These are phyloP conservation scores for Pseudogymnoascus sp. DNA, from an alignment of 2,329 filamentous ascomycete genomes.

Conservation along the genomic window DNA sequence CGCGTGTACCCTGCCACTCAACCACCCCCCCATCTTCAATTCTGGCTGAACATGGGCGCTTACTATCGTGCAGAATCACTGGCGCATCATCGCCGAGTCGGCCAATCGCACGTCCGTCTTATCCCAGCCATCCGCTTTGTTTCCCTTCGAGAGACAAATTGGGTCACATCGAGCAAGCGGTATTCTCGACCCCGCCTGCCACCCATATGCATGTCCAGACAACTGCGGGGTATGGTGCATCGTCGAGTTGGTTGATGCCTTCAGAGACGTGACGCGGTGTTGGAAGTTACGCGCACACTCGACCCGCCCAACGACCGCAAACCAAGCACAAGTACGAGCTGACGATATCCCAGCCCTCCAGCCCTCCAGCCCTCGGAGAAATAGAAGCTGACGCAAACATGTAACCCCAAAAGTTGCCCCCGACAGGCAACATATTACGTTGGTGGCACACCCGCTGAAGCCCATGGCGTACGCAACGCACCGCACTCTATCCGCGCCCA, in stretches of 20 bases:
- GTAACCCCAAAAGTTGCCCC: not conserved
- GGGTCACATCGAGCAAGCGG: not conserved
- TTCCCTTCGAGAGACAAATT: not conserved
- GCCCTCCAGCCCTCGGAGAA: constrained; percentile 1
- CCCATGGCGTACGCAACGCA: not conserved
- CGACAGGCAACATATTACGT: not conserved
- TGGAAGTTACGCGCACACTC: not conserved
- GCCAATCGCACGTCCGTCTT: not conserved
- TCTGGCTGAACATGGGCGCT: constrained; percentile 2
- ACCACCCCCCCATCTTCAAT: not conserved
- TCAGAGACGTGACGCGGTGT: not conserved
- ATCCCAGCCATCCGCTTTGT: constrained; percentile 5
- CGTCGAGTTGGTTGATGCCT: not conserved
- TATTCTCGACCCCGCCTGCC: not conserved
- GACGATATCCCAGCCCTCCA: not conserved
- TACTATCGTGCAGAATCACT: not conserved
- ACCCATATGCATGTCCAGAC: not conserved
- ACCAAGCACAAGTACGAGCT: not conserved
- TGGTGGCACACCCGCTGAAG: not conserved
- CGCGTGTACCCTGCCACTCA: constrained; percentile 2
- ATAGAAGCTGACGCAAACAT: not conserved
- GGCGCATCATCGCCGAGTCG: not conserved
- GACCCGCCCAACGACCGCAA: not conserved
- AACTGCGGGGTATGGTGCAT: not conserved
- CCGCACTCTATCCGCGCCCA: not conserved